These are phyloP conservation scores for Plantago ovata DNA, from an alignment of 257 asterid genomes.

Conservation along the genomic window DNA sequence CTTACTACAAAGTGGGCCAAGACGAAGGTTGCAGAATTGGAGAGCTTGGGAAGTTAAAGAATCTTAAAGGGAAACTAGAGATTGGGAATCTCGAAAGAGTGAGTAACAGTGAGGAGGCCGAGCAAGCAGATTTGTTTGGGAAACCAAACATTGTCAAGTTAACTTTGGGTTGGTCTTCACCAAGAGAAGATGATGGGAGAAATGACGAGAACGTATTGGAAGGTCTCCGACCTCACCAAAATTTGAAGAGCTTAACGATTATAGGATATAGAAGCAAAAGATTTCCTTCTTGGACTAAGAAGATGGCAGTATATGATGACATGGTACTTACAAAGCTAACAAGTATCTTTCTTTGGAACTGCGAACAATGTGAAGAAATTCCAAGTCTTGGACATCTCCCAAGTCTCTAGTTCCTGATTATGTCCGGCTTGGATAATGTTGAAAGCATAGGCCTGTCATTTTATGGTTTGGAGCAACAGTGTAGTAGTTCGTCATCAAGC, in stretches of 20 bases:
- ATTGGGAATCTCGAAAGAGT: slow-evolving; percentile 21
- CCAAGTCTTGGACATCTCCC: slow-evolving; percentile 29
- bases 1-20: too few relatives aligned
- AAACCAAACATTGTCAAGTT: too few relatives aligned
- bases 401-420: slow-evolving; percentile 6
- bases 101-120: slow-evolving; percentile 25
- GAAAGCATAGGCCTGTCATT: slow-evolving; percentile 14
- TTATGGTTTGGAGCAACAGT: slow-evolving; percentile 18
- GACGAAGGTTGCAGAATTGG: too few relatives aligned
- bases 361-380: slow-evolving; percentile 11
- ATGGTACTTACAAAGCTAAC: slow-evolving; percentile 1
- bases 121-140: too few relatives aligned
- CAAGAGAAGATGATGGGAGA: background rate
- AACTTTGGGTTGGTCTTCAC: background rate
- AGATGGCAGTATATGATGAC: background rate
- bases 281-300: slow-evolving; percentile 26
- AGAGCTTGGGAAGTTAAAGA: too few relatives aligned
- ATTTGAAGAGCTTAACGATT: slow-evolving; percentile 14
- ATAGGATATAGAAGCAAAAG: background rate
- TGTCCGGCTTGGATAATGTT: background rate
- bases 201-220: too few relatives aligned
- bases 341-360: background rate
- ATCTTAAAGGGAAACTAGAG: slow-evolving; percentile 25
- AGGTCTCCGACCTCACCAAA: slow-evolving; percentile 27
- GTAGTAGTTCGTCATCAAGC: too few relatives aligned